Conservation (phyloP, 345 rosid genomes). For the Arabis alpina region DNA sequence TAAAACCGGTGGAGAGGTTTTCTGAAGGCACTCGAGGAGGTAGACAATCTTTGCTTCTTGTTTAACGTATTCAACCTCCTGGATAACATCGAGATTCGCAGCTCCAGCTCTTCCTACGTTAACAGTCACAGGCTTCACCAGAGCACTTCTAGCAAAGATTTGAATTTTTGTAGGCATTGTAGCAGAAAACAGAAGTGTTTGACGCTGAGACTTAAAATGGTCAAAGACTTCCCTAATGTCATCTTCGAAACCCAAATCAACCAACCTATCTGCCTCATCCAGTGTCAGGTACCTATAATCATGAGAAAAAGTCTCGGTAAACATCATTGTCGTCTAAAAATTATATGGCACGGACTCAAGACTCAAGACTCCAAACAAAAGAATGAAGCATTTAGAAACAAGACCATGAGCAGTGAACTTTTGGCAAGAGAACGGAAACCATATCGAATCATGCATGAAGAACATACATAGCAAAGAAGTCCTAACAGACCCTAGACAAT, state of each 20-base stretch:
- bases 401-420: neutral
- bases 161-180: constrained; percentile 97
- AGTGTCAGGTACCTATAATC: constrained; percentile 78
- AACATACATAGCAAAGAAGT: neutral
- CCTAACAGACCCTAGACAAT: neutral
- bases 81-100: constrained; percentile 95
- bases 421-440: constrained; percentile 9
- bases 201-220: constrained; percentile 90
- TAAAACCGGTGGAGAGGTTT: constrained; percentile 91
- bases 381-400: constrained; percentile 12
- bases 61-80: constrained; percentile 94
- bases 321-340: constrained; percentile 17
- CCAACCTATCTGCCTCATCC: constrained; percentile 95
- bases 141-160: constrained; percentile 85
- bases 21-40: constrained; percentile 91
- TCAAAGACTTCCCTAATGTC: constrained; percentile 97
- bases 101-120: constrained; percentile 98
- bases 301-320: constrained; percentile 37
- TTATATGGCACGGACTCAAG: constrained; percentile 22
- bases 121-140: constrained; percentile 84
- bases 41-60: constrained; percentile 96
- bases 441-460: constrained; percentile 8
- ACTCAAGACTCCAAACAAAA: constrained; percentile 6
- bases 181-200: constrained; percentile 88
- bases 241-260: constrained; percentile 96